Evolutionary conservation across 176 grass and related monocot genomes (phyloP).

Genomic region (Bonia amplexicaulis): DNA sequence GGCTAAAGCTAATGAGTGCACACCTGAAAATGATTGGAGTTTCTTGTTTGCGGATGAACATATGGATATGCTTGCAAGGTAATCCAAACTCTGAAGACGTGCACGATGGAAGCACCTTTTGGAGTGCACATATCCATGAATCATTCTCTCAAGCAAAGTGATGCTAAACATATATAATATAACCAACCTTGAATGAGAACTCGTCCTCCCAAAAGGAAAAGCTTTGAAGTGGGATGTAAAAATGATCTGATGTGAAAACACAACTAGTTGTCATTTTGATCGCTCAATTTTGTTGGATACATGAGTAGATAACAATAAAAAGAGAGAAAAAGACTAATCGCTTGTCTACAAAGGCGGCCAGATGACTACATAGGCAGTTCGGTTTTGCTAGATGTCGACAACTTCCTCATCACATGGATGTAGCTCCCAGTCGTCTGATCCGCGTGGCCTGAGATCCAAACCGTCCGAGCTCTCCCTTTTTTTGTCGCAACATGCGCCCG

Average conservation of each 20-base stretch:
- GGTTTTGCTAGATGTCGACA: too few species aligned
- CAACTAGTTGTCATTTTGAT: neutral
- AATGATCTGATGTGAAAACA: neutral
- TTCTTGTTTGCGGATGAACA: slow-evolving; percentile 32
- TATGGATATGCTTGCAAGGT: slow-evolving; percentile 24
- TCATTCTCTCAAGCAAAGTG: neutral
- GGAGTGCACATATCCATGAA: slow-evolving; percentile 13
- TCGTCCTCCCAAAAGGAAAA: neutral
- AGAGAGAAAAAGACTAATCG: neutral
- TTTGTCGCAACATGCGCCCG: too few species aligned
- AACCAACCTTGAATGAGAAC: neutral
- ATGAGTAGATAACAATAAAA: neutral
- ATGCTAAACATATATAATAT: neutral
- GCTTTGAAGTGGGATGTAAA: neutral
- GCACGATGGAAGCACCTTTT: slow-evolving; percentile 13
- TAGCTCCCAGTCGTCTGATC: too few species aligned
- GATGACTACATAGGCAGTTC: neutral
- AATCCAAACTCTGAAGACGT: slow-evolving; percentile 26
- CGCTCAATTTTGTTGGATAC: neutral
- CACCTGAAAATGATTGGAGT: slow-evolving; percentile 33
- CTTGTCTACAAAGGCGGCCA: neutral
- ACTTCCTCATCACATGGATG: neutral
- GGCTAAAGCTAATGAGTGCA: neutral
- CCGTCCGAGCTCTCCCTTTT: too few species aligned
- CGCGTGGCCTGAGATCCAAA: too few species aligned